These are phyloP conservation scores for Solanum bulbocastanum DNA, from an alignment of 257 asterid genomes.

Conservation along the genomic window DNA sequence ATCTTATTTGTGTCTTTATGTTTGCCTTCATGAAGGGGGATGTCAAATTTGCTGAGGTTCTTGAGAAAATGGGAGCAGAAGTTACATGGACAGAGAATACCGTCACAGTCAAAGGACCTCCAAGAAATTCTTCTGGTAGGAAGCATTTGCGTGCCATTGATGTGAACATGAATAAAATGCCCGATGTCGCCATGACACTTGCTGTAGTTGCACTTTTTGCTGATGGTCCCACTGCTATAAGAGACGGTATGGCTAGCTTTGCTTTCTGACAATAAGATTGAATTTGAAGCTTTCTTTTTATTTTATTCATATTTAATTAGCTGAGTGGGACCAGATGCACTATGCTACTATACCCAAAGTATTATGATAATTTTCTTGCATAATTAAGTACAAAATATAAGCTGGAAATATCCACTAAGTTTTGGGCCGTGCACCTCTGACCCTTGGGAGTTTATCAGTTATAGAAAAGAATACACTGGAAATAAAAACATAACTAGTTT, in stretches of 20 bases:
- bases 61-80: slow-evolving; percentile 88
- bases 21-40: slow-evolving; percentile 53
- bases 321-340: background rate
- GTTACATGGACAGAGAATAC: slow-evolving; percentile 91
- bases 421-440: background rate
- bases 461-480: background rate
- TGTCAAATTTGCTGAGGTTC: slow-evolving; percentile 84
- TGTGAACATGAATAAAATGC: slow-evolving; percentile 97
- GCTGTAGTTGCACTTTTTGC: slow-evolving; percentile 94
- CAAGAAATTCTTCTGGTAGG: slow-evolving; percentile 46
- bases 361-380: background rate
- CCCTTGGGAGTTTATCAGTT: background rate
- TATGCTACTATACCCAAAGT: background rate
- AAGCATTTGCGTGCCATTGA: slow-evolving; percentile 76
- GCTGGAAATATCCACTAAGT: background rate
- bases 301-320: background rate
- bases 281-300: background rate
- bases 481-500: background rate
- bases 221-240: slow-evolving; percentile 83
- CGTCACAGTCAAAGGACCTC: slow-evolving; percentile 88
- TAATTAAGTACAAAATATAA: background rate
- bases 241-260: slow-evolving; percentile 57
- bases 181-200: slow-evolving; percentile 98
- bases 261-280: background rate
- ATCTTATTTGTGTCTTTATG: background rate